phyloP scores from a whole-genome alignment of 345 rosid species.

The Camelina hispida region DNA sequence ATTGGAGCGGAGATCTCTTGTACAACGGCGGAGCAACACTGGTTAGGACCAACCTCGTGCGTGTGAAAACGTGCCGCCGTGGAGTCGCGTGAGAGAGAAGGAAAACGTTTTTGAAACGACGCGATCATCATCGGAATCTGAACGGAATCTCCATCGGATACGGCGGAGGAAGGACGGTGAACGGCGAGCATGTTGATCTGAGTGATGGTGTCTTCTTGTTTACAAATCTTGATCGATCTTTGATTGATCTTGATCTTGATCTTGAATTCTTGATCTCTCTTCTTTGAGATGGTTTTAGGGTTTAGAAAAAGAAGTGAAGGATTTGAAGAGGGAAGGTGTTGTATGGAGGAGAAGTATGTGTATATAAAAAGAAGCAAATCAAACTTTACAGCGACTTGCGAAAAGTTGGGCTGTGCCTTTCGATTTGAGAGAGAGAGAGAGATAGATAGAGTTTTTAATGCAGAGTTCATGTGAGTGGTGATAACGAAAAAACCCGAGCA shows the following conservation, averaged over 20 bases:
- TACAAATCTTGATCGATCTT: conserved; percentile 32
- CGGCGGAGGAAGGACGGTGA: conserved; percentile 44
- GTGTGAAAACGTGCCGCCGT: conserved; percentile 54
- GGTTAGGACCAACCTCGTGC: conserved; percentile 54
- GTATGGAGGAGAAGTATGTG: conserved; percentile 20
- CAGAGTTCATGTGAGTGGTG: conserved; percentile 49
- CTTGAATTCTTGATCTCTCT: neutral
- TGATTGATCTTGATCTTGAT: neutral
- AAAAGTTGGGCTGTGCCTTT: conserved; percentile 40
- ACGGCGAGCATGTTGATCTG: conserved; percentile 38
- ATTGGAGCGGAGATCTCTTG: conserved; percentile 65
- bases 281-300: conserved; percentile 15
- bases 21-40: conserved; percentile 69
- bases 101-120: conserved; percentile 47
- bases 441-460: conserved; percentile 39
- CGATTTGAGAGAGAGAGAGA: conserved; percentile 31
- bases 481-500: conserved; percentile 33
- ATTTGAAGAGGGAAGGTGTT: conserved; percentile 26
- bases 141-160: conserved; percentile 30
- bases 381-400: conserved; percentile 45
- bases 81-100: conserved; percentile 45
- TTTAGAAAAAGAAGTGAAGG: neutral
- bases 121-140: conserved; percentile 40
- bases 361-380: conserved; percentile 32
- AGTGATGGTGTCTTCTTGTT: neutral